Evolutionary conservation across 176 grass and related monocot genomes (phyloP), one percentile per base, ranked within the genome.

Genomic region (Cenchrus purpureus): DNA sequence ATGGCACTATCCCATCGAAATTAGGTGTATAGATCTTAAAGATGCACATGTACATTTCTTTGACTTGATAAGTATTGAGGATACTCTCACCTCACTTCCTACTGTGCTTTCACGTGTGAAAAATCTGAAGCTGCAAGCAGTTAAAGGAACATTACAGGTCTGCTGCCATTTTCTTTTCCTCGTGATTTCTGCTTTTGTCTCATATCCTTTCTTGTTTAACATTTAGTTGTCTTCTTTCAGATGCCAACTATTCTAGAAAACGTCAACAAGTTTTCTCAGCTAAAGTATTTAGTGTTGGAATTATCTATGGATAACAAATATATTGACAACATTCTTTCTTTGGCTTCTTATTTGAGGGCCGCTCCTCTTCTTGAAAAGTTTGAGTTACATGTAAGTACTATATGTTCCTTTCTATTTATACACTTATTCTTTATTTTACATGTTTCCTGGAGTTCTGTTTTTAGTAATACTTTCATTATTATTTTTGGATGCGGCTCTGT

Each of bases 281-380:
- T 81, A 4, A 69, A 70, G 13, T 43, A 55, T 70, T 44, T 69
- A 43, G 63, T 42, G 11, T 4, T 81, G 32, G 6, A 10, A 2
- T 54, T 81, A 6, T 5, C 3, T 56, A 1, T 77, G 37, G 3
- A 1, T 4, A 12, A 37, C 12, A 6, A 68, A 20, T 4, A 68
- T 40, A 15, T 7, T 12, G 44, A 6, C 59, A 80, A 80, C 62
- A 67, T 80, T 52, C 8, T 34, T 8, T 80, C 46, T 7, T 40
- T 80, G 15, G 15, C 61, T 28, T 80, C 77, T 53, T n/a, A 12
- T 52, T 13, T 80, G 0, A 80, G 28, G 25, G 57, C 76, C 1
- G 20, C 57, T 63, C 57, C 76, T 48, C 20, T 62, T 6, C 1
- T 78, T 28, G 76, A 80, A 37, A 80, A 37, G 28, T 67, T 66